Percentiles rank a stretch among this genome's conserved stretches.
phyloP scores from a whole-genome alignment of 768 basidiomycete species.

The Asterophora parasitica region DNA sequence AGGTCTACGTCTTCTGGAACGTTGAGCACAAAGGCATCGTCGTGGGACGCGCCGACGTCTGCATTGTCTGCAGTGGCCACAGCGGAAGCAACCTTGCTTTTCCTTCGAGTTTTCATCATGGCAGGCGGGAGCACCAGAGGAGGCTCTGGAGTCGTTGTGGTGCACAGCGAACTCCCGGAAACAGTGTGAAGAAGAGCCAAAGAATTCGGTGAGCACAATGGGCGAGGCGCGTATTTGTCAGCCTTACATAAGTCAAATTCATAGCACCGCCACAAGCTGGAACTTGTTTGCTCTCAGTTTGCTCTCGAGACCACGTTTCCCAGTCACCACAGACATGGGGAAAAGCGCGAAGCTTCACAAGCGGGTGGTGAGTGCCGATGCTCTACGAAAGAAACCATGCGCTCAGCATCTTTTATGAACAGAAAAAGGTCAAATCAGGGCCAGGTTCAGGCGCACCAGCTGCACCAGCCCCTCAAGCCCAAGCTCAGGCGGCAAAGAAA shows the following conservation, averaged over 20 bases:
- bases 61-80: slow-evolving; percentile 26
- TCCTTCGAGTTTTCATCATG: slow-evolving; percentile 55
- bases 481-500: slow-evolving; percentile 44
- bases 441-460: slow-evolving; percentile 15
- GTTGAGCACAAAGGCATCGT: slow-evolving; percentile 31
- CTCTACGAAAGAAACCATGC: neutral
- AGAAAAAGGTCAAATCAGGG: slow-evolving; percentile 37
- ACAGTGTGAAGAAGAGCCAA: slow-evolving; percentile 6
- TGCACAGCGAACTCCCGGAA: slow-evolving; percentile 28
- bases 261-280: no score
- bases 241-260: neutral
- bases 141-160: slow-evolving; percentile 28
- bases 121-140: slow-evolving; percentile 6
- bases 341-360: slow-evolving; percentile 66
- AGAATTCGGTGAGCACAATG: neutral
- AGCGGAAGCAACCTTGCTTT: slow-evolving; percentile 50
- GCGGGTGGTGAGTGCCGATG: slow-evolving; percentile 38
- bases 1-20: slow-evolving; percentile 68
- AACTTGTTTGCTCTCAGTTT: no score
- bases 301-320: no score
- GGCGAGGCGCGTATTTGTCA: slow-evolving; percentile 11
- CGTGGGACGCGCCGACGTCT: slow-evolving; percentile 24
- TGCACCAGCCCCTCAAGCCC: slow-evolving; percentile 23
- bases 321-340: no score
- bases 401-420: slow-evolving; percentile 3